phyloP scores from a whole-genome alignment of 257 asterid species.

The Marsdenia floribunda region DNA sequence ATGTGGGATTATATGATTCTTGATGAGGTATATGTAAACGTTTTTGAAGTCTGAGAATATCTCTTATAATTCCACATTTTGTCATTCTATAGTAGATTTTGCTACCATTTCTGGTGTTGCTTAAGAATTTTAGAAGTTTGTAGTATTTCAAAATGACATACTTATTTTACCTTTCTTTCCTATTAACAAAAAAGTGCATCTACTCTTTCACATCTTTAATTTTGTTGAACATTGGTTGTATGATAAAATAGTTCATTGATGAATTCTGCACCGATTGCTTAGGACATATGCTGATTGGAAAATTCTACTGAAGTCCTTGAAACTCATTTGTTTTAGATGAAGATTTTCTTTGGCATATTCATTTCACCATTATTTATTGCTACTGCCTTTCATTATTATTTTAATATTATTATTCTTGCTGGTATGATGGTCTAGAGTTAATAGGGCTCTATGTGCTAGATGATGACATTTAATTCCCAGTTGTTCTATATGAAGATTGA shows the following conservation, averaged over 20 bases:
- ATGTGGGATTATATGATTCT: slow-evolving; percentile 93
- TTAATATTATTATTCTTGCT: background rate
- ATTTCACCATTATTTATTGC: background rate
- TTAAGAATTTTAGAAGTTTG: background rate
- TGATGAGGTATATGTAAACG: slow-evolving; percentile 54
- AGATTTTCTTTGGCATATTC: background rate
- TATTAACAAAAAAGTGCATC: background rate
- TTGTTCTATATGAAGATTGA: background rate
- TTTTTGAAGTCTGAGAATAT: background rate
- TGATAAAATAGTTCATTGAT: no score
- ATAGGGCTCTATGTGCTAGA: background rate
- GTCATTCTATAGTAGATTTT: background rate
- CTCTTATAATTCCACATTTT: no score
- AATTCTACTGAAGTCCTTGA: background rate
- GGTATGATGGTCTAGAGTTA: background rate
- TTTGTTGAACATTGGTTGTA: no score
- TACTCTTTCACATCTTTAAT: background rate
- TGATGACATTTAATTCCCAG: background rate
- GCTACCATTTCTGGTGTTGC: background rate
- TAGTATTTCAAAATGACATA: background rate
- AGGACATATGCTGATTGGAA: background rate
- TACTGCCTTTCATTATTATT: background rate
- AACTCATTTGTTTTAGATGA: background rate
- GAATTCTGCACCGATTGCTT: background rate
- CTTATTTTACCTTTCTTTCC: background rate